These are phyloP conservation scores for Oehlia diaphana DNA, from an alignment of 192 early-diverging fungal species.

Conservation along the genomic window DNA sequence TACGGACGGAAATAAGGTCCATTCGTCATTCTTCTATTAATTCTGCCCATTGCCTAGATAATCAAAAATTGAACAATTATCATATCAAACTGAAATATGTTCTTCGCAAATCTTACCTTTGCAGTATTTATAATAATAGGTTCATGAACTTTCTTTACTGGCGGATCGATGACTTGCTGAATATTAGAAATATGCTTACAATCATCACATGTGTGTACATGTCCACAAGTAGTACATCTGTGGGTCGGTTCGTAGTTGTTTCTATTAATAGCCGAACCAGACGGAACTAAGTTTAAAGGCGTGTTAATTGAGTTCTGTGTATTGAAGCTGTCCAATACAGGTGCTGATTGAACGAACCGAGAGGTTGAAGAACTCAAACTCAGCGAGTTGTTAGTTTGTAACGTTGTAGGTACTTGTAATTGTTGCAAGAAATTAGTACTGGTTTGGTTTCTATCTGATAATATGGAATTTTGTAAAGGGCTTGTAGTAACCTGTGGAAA, in stretches of 20 bases:
- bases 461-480: background rate
- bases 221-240: conserved; percentile 11
- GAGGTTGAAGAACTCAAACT: background rate
- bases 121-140: conserved; percentile 10
- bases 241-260: background rate
- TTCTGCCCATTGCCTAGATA: background rate
- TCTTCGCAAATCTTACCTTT: background rate
- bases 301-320: background rate
- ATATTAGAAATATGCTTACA: background rate
- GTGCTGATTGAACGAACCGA: background rate
- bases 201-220: conserved; percentile 6
- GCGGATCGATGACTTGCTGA: conserved; percentile 3
- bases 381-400: too few relatives aligned
- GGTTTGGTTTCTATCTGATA: too few relatives aligned
- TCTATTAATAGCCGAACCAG: background rate
- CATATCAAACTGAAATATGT: background rate
- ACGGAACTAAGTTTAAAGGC: background rate
- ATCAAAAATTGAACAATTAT: background rate
- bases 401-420: too few relatives aligned
- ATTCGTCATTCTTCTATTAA: background rate
- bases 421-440: too few relatives aligned
- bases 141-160: background rate
- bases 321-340: background rate
- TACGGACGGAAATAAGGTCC: background rate
- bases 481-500: background rate